Evolutionary conservation across 2,329 filamentous ascomycete species (phyloP), one percentile per base, ranked within the genome.

Genomic region (Aspergillus udagawae): DNA sequence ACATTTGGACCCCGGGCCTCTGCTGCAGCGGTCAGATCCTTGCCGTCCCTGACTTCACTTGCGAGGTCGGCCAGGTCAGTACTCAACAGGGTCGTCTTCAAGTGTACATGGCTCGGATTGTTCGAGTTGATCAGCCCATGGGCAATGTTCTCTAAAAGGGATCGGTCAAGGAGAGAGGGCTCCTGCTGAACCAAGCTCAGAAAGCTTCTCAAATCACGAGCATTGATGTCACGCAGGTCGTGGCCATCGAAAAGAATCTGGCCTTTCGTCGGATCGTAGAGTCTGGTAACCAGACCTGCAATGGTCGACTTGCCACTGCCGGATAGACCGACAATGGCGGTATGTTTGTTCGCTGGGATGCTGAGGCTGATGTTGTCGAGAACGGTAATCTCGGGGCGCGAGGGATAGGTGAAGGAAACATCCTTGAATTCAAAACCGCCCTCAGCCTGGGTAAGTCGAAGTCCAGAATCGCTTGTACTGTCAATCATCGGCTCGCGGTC

Each of bases 131-230:
- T 70, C 12, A 83, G 67, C 1, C 81, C 81, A 47, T 79, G 70
- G 1, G 77, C 78, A 52, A 97, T 94, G 72, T 96, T 96, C 50
- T 90, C 83, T 68, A 83, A 90, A 62, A 96, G 92, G 0, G 90
- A 90, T 0, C 88, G 91, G 54, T 86, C 86, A 69, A 96, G 96
- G 0, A 96, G 81, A 0, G 89, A 87, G 0, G 92, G 91, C 67
- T 97, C 92, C 70, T 96, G 65, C 55, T 72, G 66, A 2, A 68
- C 66, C 25, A 68, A 52, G 20, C 65, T 57, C 17, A 68, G 45
- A n/a, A 64, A 58, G 25, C 63, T 51, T 52, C 70, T 54, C 54
- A 71, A 25, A 59, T 62, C 64, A 1, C 63, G 61, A 9, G 67
- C 48, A 41, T 75, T 76, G 6, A 77, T 47, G 21, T 73, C 63